These are phyloP conservation scores for Panicum hallii DNA, from an alignment of 202 grass and related monocot species.

Conservation along the genomic window DNA sequence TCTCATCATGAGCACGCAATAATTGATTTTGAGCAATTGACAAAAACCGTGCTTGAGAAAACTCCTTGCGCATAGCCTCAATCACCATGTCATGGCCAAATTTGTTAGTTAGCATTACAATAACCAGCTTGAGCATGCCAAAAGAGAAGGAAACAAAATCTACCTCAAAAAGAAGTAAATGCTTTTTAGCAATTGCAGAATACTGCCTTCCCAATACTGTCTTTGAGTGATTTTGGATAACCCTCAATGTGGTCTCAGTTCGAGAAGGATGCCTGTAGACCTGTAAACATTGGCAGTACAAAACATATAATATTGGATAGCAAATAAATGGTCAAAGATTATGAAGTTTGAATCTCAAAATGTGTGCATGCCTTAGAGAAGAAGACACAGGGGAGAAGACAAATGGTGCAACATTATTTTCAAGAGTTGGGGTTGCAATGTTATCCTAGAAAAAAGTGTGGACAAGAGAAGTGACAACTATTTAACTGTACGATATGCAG, in stretches of 20 bases:
- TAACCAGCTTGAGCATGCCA: slow-evolving; percentile 14
- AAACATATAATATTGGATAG: slow-evolving; percentile 35
- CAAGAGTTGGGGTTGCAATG: not conserved
- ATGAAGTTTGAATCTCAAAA: not conserved
- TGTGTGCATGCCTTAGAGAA: not conserved
- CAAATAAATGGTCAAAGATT: not conserved
- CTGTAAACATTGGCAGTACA: slow-evolving; percentile 46
- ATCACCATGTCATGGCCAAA: slow-evolving; percentile 41
- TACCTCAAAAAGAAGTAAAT: slow-evolving; percentile 96
- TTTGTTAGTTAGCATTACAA: slow-evolving; percentile 10
- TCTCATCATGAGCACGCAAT: slow-evolving; percentile 87
- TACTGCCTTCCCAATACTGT: slow-evolving; percentile 62
- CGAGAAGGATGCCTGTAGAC: slow-evolving; percentile 87
- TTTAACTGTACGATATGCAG: slow-evolving; percentile 14
- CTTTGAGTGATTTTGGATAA: slow-evolving; percentile 81
- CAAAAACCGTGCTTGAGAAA: slow-evolving; percentile 82
- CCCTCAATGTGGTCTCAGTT: slow-evolving; percentile 76
- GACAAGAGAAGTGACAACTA: slow-evolving; percentile 10
- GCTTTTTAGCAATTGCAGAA: slow-evolving; percentile 69
- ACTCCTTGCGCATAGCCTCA: slow-evolving; percentile 85
- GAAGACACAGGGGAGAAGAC: not conserved
- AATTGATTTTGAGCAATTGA: slow-evolving; percentile 85
- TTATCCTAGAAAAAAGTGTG: slow-evolving; percentile 4
- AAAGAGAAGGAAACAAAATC: slow-evolving; percentile 26
- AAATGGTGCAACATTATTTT: not conserved